Base-by-base conservation (phyloP, 306 rosid genomes). In the Lagenaria siceraria region DNA sequence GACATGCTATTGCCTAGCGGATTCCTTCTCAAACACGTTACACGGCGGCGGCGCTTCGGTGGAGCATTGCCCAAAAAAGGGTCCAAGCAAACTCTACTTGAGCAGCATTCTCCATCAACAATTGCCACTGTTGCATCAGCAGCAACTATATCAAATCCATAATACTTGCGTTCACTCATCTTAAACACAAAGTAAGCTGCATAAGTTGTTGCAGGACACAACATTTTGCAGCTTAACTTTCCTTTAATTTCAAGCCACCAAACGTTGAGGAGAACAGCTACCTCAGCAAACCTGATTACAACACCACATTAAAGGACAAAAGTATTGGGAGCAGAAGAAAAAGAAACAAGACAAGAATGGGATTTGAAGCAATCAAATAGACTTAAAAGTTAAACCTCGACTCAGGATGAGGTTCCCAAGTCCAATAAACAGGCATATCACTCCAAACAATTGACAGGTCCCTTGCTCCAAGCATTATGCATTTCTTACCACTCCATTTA, bases 131-230 rank as follows among this genome's bases (percentile, higher is more conserved):
- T 22, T 38, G 54, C 80, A 64, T 40, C 73, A 8, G 59, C 58
- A 22, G 80, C 59, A 61, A 43, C 73, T 17, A 21, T 21, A 27
- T 42, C 17, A 24, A 73, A 61, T 12, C 71, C 71, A 46, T 38
- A 22, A 48, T 29, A 61, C 1, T 9, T 5, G 6, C 29, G 19
- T 59, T 62, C 40, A 6, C 6, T 18, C 80, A 77, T 62, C 59
- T 77, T 62, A 69, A 77, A 77, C 24, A 77, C 80, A 8, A 77
- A 77, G 46, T 61, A 77, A 77, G 80, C 73, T 27, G 31, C 80
- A 62, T 77, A 77, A 15, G 59, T 77, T 46, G 80, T 77, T 25
- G 71, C 72, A 38, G 71, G 19, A 42, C 33, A 61, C 59, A 77
- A 29, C 71, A 77, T 24, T 48, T 36, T 65, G 52, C 72, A 14